Conservation (phyloP, 768 basidiomycete genomes). For the Pleurotus sapidus region DNA sequence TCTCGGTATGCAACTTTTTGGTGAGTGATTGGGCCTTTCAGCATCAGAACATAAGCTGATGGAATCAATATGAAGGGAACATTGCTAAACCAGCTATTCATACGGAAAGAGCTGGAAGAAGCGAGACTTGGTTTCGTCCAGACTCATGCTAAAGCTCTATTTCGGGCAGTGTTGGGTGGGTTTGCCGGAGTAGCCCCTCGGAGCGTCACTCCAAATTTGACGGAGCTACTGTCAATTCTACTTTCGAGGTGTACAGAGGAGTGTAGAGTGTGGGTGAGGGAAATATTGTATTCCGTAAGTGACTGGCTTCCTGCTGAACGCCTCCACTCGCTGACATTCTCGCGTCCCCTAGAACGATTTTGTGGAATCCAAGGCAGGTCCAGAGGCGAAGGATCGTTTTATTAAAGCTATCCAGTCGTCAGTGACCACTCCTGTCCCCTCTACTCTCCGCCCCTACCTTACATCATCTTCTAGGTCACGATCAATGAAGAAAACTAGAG, state of each 20-base stretch:
- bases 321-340: background rate
- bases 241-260: constrained; percentile 44
- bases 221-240: constrained; percentile 74
- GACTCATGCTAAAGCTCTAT: constrained; percentile 60
- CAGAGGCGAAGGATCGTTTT: constrained; percentile 77
- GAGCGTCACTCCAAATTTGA: constrained; percentile 78
- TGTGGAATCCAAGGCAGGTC: constrained; percentile 65
- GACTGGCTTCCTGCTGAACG: background rate
- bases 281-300: constrained; percentile 64
- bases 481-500: constrained; percentile 69
- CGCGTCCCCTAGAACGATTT: constrained; percentile 58
- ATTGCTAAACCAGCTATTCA: constrained; percentile 63
- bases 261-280: constrained; percentile 62
- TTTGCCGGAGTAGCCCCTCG: constrained; percentile 85
- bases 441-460: background rate
- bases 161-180: constrained; percentile 72
- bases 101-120: constrained; percentile 57
- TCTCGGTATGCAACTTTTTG: constrained; percentile 78
- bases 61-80: constrained; percentile 41
- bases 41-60: no score
- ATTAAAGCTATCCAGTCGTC: constrained; percentile 70
- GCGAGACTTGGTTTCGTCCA: constrained; percentile 41
- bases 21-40: constrained; percentile 39
- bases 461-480: constrained; percentile 55
- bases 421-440: constrained; percentile 12